These are phyloP conservation scores for Ceratobasidium sp. DNA, from an alignment of 1,284 basidiomycete species.

Conservation along the genomic window DNA sequence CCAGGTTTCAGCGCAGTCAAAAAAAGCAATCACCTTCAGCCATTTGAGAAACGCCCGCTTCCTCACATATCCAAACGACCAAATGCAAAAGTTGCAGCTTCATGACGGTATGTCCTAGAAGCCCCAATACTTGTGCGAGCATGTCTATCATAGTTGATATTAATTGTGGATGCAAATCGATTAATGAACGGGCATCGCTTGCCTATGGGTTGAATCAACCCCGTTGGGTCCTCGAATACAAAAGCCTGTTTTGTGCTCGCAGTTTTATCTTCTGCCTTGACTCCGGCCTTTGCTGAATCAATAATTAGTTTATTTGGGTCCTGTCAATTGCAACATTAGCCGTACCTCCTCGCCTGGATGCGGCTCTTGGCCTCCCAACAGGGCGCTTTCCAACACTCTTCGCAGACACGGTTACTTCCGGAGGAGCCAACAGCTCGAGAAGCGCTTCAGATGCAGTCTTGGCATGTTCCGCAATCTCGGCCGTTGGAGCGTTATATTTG, in stretches of 20 bases:
- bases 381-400: constrained; percentile 49
- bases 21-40: constrained; percentile 60
- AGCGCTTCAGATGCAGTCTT: constrained; percentile 30
- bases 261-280: constrained; percentile 15
- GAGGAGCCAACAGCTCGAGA: constrained; percentile 35
- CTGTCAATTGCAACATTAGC: not conserved
- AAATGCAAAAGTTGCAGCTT: constrained; percentile 56
- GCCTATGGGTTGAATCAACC: constrained; percentile 61
- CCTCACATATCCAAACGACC: constrained; percentile 62
- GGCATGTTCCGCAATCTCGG: not conserved
- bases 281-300: constrained; percentile 39
- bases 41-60: constrained; percentile 53
- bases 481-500: constrained; percentile 36
- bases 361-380: constrained; percentile 48
- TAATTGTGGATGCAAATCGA: constrained; percentile 41
- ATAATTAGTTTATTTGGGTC: constrained; percentile 9
- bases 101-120: constrained; percentile 58
- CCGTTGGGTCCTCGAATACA: constrained; percentile 59
- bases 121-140: constrained; percentile 68
- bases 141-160: constrained; percentile 56
- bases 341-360: constrained; percentile 45
- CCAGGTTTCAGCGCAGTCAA: not conserved
- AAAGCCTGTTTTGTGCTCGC: constrained; percentile 40
- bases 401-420: constrained; percentile 32
- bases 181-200: constrained; percentile 45